Conservation (phyloP, 164 flowering plant genomes). For the Kingdonia uniflora region DNA sequence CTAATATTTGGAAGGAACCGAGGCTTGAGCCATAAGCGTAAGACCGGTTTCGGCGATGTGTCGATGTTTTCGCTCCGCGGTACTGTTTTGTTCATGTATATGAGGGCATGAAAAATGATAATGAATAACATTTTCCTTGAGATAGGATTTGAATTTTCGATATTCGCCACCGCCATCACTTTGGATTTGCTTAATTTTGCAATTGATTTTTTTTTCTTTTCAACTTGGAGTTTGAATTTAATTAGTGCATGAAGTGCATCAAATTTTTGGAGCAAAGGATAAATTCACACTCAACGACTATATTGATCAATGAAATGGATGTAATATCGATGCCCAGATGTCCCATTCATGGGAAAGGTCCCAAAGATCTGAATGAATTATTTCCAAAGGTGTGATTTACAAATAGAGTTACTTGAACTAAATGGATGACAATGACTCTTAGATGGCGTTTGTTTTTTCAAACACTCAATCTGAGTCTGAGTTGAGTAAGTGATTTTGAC, state of each 20-base stretch:
- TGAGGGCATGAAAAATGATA: neutral
- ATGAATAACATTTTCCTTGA: neutral
- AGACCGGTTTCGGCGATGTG: neutral
- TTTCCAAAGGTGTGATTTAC: neutral
- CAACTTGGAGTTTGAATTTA: neutral
- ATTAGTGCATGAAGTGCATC: neutral
- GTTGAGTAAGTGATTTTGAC: no score
- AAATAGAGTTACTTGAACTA: neutral
- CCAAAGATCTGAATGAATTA: neutral
- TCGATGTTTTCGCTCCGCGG: neutral
- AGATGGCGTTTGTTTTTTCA: no score
- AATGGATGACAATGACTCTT: no score
- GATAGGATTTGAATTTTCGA: neutral
- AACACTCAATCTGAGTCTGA: no score
- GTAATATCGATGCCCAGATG: no score
- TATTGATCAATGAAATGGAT: neutral
- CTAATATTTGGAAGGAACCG: neutral
- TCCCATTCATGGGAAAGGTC: neutral
- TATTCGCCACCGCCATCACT: neutral
- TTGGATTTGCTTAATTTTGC: neutral
- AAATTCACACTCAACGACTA: neutral
- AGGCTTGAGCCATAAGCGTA: neutral
- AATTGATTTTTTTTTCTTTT: no score
- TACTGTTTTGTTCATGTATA: no score
- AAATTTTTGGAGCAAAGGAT: neutral